Base-by-base conservation (phyloP, 225 moss, liverwort and hornwort species). In the Lunularia cruciata region DNA sequence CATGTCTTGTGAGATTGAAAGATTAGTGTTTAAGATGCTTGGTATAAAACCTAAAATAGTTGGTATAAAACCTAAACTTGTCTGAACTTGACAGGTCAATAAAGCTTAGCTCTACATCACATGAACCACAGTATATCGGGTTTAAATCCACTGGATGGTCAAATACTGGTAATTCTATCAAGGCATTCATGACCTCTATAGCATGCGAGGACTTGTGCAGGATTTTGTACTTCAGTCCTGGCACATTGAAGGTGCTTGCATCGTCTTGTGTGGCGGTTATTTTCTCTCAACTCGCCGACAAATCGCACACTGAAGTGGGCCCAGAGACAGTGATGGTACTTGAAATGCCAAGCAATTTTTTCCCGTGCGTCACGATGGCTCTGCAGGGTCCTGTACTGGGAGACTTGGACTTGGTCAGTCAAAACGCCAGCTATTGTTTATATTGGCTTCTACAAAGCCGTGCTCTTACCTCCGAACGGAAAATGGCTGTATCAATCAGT, bases 191-290 rank as follows among this genome's bases (percentile, higher is more conserved):
- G 47, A 80, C 82, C 55, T 77, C 73, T 53, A 60, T 92, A 27
- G 75, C 85, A 14, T 88, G 73, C 78, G 81, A 85, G 66, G 79
- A 84, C 59, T 79, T 90, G 40, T 86, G 85, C 79, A 83, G 62
- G 63, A 68, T 92, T 40, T 71, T 92, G 62, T 90, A 86, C 68
- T 83, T 81, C 73, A 80, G 92, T 38, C 59, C 63, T 22, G 60
- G 70, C 45, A 63, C 67, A 8, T 42, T 84, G 63, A 88, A 90
- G 75, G 68, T 73, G 51, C 74, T 92, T 43, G 34, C 88, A 60
- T 88, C 86, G 36, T 77, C 83, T 63, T 90, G 88, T 72, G 73
- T 92, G 31, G 76, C 73, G 52, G 90, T 88, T 56, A 77, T 85
- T 55, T 75, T 92, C 51, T 88, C 83, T 60, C 83, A 80, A 60